Evolutionary conservation across 192 early-diverging fungal species (phyloP), one percentile per base, ranked within the genome.

Genomic region (Coemansia sp.): DNA sequence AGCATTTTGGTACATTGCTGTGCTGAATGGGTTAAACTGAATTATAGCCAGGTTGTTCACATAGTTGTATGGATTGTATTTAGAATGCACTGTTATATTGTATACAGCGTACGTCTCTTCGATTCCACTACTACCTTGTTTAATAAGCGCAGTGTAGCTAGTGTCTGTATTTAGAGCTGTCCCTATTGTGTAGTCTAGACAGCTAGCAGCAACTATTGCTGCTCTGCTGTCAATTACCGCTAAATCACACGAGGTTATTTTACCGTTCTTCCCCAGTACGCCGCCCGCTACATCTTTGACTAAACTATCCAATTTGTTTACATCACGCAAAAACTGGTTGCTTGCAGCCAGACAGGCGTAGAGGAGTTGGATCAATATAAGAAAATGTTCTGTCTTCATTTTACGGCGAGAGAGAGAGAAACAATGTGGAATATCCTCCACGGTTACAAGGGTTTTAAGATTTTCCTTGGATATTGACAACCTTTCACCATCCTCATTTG

Each of bases 241-340:
- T n/a, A 70, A 46, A 0, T 44, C 50, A 18, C 67, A 70, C 11
- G 59, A 57, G 0, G 67, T 70, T 16, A 53, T 37, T 13, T 49
- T 62, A 50, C 51, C 51, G 36, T 63, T 55, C 28, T 63, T 62
- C 6, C 57, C 45, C 38, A 70, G 30, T 7, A 70, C n/a, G 11
- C 67, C 67, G 43, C 49, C 49, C 31, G 61, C 61, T 15, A 9
- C 11, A 18, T 5, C 5, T 0, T 45, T 4, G 11, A 45, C 18
- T 6, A 4, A 1, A 16, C 21, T 20, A 6, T 15, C 3, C n/a
- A n/a, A n/a, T n/a, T n/a, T n/a, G n/a, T n/a, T n/a, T n/a, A n/a
- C n/a, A n/a, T n/a, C n/a, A n/a, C n/a, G n/a, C n/a, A n/a, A n/a
- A n/a, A n/a, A n/a, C n/a, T n/a, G n/a, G n/a, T n/a, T n/a, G n/a